Conservation (phyloP, 1,139 yeast genomes). For the Kodamaea fungicola region DNA sequence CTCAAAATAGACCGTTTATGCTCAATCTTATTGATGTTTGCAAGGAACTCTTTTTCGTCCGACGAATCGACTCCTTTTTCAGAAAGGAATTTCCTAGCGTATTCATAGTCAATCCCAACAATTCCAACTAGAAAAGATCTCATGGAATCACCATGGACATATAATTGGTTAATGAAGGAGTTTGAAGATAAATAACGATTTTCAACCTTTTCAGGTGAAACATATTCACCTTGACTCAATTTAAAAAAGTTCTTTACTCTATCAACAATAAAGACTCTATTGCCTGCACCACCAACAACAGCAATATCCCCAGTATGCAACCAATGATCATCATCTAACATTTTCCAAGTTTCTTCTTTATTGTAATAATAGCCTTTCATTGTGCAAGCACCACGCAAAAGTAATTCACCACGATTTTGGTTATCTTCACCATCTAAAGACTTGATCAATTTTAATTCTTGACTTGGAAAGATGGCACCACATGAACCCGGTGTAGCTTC, state of each 20-base stretch:
- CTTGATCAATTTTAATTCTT: slow-evolving; percentile 7
- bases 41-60: slow-evolving; percentile 20
- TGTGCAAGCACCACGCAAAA: slow-evolving; percentile 65
- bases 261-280: slow-evolving; percentile 35
- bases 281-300: slow-evolving; percentile 19
- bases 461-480: slow-evolving; percentile 10
- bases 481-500: slow-evolving; percentile 18
- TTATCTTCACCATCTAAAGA: slow-evolving; percentile 1
- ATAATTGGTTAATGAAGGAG: slow-evolving; percentile 33
- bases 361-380: slow-evolving; percentile 60
- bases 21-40: slow-evolving; percentile 23
- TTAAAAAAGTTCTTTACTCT: slow-evolving; percentile 45
- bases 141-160: slow-evolving; percentile 59
- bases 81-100: slow-evolving; percentile 19
- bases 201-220: slow-evolving; percentile 43
- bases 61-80: slow-evolving; percentile 14
- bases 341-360: slow-evolving; percentile 48
- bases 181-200: slow-evolving; percentile 33
- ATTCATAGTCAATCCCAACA: slow-evolving; percentile 40
- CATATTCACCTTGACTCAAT: slow-evolving; percentile 44
- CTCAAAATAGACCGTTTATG: slow-evolving; percentile 23
- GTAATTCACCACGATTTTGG: slow-evolving; percentile 46
- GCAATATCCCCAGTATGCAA: slow-evolving; percentile 42
- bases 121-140: slow-evolving; percentile 58
- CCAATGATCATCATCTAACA: slow-evolving; percentile 60